Percentiles rank a stretch among this genome's conserved stretches.
These are phyloP conservation scores for Astrothelium subdiscretum DNA, from an alignment of 495 filamentous ascomycete genomes.

Conservation along the genomic window DNA sequence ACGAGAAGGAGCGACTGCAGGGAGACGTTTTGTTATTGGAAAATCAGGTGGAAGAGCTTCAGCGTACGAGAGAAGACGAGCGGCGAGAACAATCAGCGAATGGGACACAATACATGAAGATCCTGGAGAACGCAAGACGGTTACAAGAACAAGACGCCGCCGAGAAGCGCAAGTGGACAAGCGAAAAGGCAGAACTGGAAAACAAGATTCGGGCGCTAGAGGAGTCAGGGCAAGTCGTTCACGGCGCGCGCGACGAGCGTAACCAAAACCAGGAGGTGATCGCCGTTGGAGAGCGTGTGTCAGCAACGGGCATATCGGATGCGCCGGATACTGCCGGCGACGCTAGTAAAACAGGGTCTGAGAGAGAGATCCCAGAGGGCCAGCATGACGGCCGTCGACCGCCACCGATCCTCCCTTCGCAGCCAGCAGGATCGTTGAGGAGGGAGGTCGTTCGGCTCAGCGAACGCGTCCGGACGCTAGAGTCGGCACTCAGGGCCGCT, in stretches of 20 bases:
- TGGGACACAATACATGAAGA: slow-evolving; percentile 36
- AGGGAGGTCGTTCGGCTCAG: background rate
- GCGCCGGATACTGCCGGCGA: slow-evolving; percentile 1
- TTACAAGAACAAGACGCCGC: slow-evolving; percentile 30
- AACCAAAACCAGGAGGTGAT: background rate
- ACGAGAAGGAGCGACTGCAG: slow-evolving; percentile 32
- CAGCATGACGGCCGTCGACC: no score
- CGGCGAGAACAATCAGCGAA: slow-evolving; percentile 22
- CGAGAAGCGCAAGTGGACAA: slow-evolving; percentile 31
- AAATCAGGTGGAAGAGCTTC: slow-evolving; percentile 30
- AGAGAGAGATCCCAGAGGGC: background rate
- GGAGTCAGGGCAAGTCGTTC: background rate
- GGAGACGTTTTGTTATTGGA: slow-evolving; percentile 31
- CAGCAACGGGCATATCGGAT: background rate
- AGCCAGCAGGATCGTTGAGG: background rate
- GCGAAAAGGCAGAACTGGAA: slow-evolving; percentile 28
- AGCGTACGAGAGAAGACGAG: slow-evolving; percentile 31
- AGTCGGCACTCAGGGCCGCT: background rate
- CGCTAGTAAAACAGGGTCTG: background rate
- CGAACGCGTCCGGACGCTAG: background rate
- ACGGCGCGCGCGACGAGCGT: background rate
- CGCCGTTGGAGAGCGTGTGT: background rate
- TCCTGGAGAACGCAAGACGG: slow-evolving; percentile 34
- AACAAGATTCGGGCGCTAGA: background rate
- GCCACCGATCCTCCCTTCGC: background rate